Evolutionary conservation across 768 basidiomycete genomes (phyloP).

Genomic region (Chiua virens): DNA sequence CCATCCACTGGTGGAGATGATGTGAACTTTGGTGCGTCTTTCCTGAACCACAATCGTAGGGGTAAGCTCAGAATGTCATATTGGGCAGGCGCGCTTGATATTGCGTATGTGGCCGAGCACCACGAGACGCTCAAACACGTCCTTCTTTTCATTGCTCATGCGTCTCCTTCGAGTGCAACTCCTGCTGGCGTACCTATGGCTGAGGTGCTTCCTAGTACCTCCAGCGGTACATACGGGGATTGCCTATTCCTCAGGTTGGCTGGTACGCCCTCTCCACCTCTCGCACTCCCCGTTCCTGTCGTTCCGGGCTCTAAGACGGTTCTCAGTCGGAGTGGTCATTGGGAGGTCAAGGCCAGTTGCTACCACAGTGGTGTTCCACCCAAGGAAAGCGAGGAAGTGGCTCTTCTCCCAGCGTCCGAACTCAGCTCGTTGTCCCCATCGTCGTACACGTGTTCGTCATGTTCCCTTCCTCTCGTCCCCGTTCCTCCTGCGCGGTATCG

Average conservation of each 20-base stretch:
- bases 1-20: slow-evolving; percentile 10
- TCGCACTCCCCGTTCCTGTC: slow-evolving; percentile 56
- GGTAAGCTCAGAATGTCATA: background rate
- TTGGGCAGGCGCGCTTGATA: slow-evolving; percentile 33
- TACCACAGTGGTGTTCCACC: slow-evolving; percentile 24
- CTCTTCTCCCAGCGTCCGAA: slow-evolving; percentile 70
- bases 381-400: slow-evolving; percentile 30
- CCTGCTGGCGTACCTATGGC: slow-evolving; percentile 53
- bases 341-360: slow-evolving; percentile 65
- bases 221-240: slow-evolving; percentile 44
- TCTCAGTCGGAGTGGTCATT: slow-evolving; percentile 54
- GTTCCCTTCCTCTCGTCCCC: slow-evolving; percentile 69
- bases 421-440: slow-evolving; percentile 55
- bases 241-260: slow-evolving; percentile 64
- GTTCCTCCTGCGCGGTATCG: slow-evolving; percentile 58
- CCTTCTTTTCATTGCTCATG: slow-evolving; percentile 62
- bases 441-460: slow-evolving; percentile 75
- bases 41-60: background rate
- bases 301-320: slow-evolving; percentile 62
- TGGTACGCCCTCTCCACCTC: slow-evolving; percentile 53
- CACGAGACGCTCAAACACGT: slow-evolving; percentile 85
- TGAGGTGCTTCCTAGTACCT: slow-evolving; percentile 56
- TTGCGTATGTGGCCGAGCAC: slow-evolving; percentile 69
- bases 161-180: slow-evolving; percentile 5
- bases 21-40: slow-evolving; percentile 17